Conservation (phyloP, 352 stramenopile species). For the Phytopythium kandeliae region DNA sequence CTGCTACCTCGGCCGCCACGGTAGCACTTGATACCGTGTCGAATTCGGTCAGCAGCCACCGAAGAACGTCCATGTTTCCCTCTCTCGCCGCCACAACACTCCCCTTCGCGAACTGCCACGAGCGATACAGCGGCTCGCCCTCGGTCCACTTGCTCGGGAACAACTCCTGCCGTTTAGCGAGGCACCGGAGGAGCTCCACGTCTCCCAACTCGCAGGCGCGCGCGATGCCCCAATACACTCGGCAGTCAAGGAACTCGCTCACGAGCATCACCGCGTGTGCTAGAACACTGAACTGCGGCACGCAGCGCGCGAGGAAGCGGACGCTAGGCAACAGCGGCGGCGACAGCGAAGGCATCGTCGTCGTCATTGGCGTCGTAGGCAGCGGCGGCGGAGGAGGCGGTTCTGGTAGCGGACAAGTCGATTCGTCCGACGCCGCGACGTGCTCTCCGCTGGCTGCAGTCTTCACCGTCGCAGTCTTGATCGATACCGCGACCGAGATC, state of each 20-base stretch:
- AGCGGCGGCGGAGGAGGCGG: no score
- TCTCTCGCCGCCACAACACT: background rate
- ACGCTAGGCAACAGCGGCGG: no score
- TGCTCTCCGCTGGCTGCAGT: no score
- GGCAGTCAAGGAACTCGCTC: slow-evolving; percentile 2
- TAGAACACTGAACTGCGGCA: no score
- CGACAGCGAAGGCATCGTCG: no score
- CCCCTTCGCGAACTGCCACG: slow-evolving; percentile 2
- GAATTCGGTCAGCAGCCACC: slow-evolving; percentile 9
- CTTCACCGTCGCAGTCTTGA: no score
- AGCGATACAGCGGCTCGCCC: slow-evolving; percentile 6
- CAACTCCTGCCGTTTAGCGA: slow-evolving; percentile 6
- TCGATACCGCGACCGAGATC: no score
- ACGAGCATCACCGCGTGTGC: no score
- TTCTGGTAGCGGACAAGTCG: no score
- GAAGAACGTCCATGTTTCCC: slow-evolving; percentile 4
- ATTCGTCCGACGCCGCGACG: no score
- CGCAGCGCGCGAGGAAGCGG: no score
- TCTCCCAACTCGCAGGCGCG: slow-evolving; percentile 1
- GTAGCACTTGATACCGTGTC: slow-evolving; percentile 1
- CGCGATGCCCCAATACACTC: background rate
- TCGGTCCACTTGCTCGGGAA: background rate
- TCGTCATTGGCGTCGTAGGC: no score
- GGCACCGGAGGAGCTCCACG: slow-evolving; percentile 13
- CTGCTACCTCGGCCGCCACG: slow-evolving; percentile 6